A percentile compares a stretch with the other conserved stretches of the same genome.
Conservation (phyloP, 164 flowering plant species). For the Aristolochia fimbriata region DNA sequence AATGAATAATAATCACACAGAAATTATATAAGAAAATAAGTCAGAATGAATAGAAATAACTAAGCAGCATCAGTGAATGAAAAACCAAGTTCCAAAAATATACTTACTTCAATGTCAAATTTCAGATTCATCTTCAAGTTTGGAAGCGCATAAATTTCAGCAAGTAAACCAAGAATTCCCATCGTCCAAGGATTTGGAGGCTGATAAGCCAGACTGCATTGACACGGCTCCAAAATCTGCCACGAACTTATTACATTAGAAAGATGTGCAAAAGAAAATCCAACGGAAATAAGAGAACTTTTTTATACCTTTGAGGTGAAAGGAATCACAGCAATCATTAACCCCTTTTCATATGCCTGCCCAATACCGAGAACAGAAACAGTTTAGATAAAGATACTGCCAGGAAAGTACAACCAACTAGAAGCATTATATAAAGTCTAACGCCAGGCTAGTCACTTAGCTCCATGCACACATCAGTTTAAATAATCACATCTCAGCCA, state of each 20-base stretch:
- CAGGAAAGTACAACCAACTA: background rate
- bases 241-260: conserved; percentile 5
- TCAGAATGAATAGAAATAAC: background rate
- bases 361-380: background rate
- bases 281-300: conserved; percentile 1
- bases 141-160: conserved; percentile 90
- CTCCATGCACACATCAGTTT: no score
- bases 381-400: background rate
- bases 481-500: no score
- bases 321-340: conserved; percentile 97
- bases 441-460: no score
- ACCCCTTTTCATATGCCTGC: conserved; percentile 92
- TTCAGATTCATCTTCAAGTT: conserved; percentile 96
- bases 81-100: background rate
- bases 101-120: conserved; percentile 88
- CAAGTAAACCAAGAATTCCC: conserved; percentile 83
- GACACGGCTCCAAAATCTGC: conserved; percentile 87
- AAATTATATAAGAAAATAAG: background rate
- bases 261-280: background rate
- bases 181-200: conserved; percentile 99
- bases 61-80: no score
- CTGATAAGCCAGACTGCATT: conserved; percentile 73
- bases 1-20: background rate
- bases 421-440: no score
- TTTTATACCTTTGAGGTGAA: conserved; percentile 85